A percentile compares a stretch with the other conserved stretches of the same genome.
phyloP scores from a whole-genome alignment of 1,284 basidiomycete genomes.

The Cryptococcus sp. region DNA sequence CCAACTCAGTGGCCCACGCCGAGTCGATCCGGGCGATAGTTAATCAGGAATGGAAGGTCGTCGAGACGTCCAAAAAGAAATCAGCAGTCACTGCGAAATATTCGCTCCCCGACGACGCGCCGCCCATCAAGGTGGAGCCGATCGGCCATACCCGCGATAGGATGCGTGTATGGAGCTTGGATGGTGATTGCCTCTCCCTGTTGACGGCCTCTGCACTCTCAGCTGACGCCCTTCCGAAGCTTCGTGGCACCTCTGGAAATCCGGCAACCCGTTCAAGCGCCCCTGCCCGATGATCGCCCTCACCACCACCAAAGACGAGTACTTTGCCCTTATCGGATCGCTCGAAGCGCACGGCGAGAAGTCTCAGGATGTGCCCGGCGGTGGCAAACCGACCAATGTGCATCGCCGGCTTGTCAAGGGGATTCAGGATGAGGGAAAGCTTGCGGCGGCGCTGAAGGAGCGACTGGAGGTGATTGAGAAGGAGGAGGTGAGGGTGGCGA shows the following conservation, averaged over 20 bases:
- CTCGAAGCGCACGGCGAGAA: slow-evolving; percentile 22
- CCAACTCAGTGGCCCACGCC: slow-evolving; percentile 33
- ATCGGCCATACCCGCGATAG: slow-evolving; percentile 42
- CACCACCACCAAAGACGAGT: slow-evolving; percentile 28
- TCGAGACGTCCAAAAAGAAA: slow-evolving; percentile 18
- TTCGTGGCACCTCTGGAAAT: slow-evolving; percentile 43
- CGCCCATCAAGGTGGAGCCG: slow-evolving; percentile 28
- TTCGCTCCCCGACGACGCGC: slow-evolving; percentile 7
- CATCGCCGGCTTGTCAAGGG: slow-evolving; percentile 6
- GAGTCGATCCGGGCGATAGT: slow-evolving; percentile 37
- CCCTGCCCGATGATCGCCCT: slow-evolving; percentile 41
- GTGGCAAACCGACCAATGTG: slow-evolving; percentile 6
- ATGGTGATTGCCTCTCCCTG: slow-evolving; percentile 23
- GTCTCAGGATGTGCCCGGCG: slow-evolving; percentile 1
- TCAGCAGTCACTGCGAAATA: slow-evolving; percentile 6
- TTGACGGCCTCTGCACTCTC: not conserved
- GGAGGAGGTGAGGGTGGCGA: slow-evolving; percentile 36
- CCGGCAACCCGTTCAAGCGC: slow-evolving; percentile 49
- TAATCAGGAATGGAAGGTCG: slow-evolving; percentile 32
- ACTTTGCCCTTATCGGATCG: slow-evolving; percentile 23
- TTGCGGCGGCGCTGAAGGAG: slow-evolving; percentile 30
- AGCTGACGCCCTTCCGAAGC: slow-evolving; percentile 11
- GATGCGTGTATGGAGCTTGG: slow-evolving; percentile 46
- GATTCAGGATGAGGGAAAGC: slow-evolving; percentile 32
- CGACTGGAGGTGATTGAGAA: slow-evolving; percentile 39